phyloP scores from a whole-genome alignment of 176 grass and related monocot species.

The Phragmites australis region DNA sequence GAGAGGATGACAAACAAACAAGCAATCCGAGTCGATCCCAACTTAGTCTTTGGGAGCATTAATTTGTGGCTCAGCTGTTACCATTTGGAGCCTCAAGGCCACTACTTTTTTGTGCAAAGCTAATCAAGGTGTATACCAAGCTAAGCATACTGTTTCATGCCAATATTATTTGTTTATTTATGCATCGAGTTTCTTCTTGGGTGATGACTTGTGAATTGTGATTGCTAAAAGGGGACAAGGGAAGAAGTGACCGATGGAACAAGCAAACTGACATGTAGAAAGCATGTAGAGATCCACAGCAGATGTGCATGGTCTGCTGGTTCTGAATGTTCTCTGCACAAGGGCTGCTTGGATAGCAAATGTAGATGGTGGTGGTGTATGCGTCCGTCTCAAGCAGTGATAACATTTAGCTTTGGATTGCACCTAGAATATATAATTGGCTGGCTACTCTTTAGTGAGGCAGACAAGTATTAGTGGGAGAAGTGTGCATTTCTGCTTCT shows the following conservation, averaged over 20 bases:
- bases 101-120: slow-evolving; percentile 18
- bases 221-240: neutral
- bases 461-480: too few relatives aligned
- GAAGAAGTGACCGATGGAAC: slow-evolving; percentile 47
- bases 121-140: neutral
- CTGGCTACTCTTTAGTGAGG: too few relatives aligned
- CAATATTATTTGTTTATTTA: slow-evolving; percentile 21
- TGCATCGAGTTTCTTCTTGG: neutral
- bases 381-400: neutral
- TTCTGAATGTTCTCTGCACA: neutral
- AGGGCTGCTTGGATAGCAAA: neutral
- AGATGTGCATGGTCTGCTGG: neutral
- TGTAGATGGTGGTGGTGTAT: neutral
- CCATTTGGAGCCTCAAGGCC: slow-evolving; percentile 30
- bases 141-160: slow-evolving; percentile 30
- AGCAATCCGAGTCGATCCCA: slow-evolving; percentile 52
- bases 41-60: slow-evolving; percentile 27
- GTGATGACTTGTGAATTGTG: neutral
- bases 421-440: neutral
- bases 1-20: neutral
- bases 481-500: too few relatives aligned
- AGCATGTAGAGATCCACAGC: slow-evolving; percentile 32
- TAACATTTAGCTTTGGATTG: neutral
- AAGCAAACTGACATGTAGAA: slow-evolving; percentile 48
- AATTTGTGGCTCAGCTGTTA: slow-evolving; percentile 44